Conservation (phyloP, 208 protist genomes). For the Vickermania spadyakhi region DNA sequence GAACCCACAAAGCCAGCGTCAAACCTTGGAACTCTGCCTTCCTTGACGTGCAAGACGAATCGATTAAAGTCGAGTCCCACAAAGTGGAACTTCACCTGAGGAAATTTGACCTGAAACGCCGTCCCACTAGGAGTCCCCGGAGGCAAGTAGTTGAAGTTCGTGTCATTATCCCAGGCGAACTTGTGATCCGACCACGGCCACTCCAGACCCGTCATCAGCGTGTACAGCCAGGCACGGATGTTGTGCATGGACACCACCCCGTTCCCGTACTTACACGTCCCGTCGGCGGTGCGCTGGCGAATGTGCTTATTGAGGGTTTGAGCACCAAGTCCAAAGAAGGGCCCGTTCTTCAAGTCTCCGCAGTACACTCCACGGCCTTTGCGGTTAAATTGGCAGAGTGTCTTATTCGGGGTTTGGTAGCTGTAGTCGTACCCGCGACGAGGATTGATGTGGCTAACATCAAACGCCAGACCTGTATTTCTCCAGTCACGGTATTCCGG, state of each 20-base stretch:
- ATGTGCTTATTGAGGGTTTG: constrained; percentile 65
- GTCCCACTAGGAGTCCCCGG: constrained; percentile 48
- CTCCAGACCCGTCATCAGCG: constrained; percentile 53
- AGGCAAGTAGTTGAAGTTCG: constrained; percentile 80
- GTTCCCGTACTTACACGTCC: constrained; percentile 85
- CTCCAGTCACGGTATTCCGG: constrained; percentile 85
- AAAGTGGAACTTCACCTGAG: constrained; percentile 62
- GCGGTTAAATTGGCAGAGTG: constrained; percentile 76
- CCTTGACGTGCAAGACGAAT: constrained; percentile 36
- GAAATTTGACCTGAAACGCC: constrained; percentile 40
- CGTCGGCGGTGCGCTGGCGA: constrained; percentile 57
- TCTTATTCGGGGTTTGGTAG: constrained; percentile 79
- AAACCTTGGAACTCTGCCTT: constrained; percentile 20
- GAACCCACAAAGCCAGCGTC: constrained; percentile 75
- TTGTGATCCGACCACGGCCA: constrained; percentile 86
- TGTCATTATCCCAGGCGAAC: constrained; percentile 80
- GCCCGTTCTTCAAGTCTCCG: constrained; percentile 83
- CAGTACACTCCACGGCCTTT: constrained; percentile 51
- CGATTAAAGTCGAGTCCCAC: constrained; percentile 69
- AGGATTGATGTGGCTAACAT: constrained; percentile 81
- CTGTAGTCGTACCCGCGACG: constrained; percentile 62
- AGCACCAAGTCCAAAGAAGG: constrained; percentile 75
- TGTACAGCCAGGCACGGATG: constrained; percentile 83
- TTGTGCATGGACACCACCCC: constrained; percentile 87
- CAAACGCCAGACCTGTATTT: constrained; percentile 80